Base-by-base conservation (phyloP, 202 grass and related monocot genomes). In the Eragrostis tef region DNA sequence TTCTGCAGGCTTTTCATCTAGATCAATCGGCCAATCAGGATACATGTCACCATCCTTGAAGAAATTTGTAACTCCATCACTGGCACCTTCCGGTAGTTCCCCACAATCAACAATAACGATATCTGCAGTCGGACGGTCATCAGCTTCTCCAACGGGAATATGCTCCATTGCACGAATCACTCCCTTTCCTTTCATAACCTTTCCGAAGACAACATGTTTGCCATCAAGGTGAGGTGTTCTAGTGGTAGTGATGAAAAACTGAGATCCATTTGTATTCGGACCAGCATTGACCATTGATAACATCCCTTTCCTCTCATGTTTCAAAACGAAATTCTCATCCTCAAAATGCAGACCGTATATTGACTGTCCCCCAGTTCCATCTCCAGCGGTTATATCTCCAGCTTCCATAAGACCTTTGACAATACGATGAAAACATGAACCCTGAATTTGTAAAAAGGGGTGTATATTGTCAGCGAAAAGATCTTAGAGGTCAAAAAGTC, bases 401-500 rank as follows among this genome's bases (percentile, higher is more conserved):
- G 90, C 94, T 98, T 98, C 79, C 95, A 98, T 94, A 81, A 98
- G 93, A 67, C 95, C 92, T 80, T 98, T 94, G 59, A 98, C 62
- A 16, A 93, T 89, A 51, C 92, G 92, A 81, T 98, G 95, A 81
- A 98, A 94, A 52, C 57, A 73, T 88, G 92, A 81, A 7, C 95
- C 92, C 95, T 98, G 88, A 61, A 84, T 51, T 63, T 67, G 25
- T 11, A 53, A 19, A 78, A 51, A 72, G 26, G 26, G 71, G 51
- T 81, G 7, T 70, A 67, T 3, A 67, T 60, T 78, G 24, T 70
- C 17, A 87, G 71, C 0, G 56, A 56, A 70, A 50, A 49, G 25
- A 16, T 43, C 9, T 19, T 22, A 7, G 25, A 73, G 47, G 7
- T 64, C 27, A 80, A 74, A 60, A 62, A 47, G 17, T 27, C 61